Conservation (phyloP, 805 yeast species). For the Ogataea pini region DNA sequence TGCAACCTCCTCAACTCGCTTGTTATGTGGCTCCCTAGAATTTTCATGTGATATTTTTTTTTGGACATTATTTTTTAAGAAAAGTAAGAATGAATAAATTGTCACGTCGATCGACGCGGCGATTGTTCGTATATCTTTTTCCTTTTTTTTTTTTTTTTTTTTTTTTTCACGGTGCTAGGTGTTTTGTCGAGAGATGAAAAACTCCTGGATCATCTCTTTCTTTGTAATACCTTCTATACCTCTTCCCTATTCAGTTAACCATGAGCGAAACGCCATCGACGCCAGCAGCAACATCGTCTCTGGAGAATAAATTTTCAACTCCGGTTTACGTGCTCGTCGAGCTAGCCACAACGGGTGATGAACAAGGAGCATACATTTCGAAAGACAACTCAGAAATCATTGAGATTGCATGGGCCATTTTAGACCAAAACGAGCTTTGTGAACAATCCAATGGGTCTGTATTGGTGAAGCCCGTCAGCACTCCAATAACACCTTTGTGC, state of each 20-base stretch:
- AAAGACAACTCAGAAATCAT: slow-evolving; percentile 70
- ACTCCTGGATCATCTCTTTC: neutral
- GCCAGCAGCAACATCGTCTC: neutral
- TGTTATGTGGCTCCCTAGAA: no score
- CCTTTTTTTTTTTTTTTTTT: neutral
- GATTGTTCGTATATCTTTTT: neutral
- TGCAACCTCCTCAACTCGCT: no score
- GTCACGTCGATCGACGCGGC: neutral
- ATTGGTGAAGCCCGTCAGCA: slow-evolving; percentile 59
- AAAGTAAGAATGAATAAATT: no score
- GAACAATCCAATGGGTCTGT: slow-evolving; percentile 45
- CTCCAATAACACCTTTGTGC: slow-evolving; percentile 64
- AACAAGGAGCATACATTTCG: slow-evolving; percentile 54
- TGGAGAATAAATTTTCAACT: neutral
- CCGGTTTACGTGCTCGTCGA: slow-evolving; percentile 56
- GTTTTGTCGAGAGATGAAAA: neutral
- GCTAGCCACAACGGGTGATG: slow-evolving; percentile 68
- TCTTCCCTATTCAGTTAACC: neutral
- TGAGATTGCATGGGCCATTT: slow-evolving; percentile 65
- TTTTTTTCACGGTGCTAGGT: neutral
- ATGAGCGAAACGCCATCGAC: neutral
- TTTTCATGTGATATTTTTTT: no score
- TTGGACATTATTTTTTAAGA: no score
- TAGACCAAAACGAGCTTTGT: slow-evolving; percentile 54
- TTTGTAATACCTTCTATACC: neutral